phyloP scores from a whole-genome alignment of 495 filamentous ascomycete species.

The Hypomontagnella submonticulosa region DNA sequence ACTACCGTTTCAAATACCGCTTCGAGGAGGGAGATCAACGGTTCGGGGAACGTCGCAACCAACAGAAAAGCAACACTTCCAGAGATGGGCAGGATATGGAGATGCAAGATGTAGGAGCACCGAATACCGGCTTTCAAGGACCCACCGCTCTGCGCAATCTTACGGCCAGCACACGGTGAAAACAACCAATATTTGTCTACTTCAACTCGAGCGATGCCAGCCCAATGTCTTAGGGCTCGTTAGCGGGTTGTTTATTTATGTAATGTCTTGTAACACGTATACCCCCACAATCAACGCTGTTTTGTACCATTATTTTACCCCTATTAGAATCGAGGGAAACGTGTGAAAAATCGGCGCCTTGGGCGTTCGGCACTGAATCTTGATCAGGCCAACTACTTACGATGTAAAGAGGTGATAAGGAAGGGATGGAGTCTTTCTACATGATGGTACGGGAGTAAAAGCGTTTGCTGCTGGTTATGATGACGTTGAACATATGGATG shows the following conservation, averaged over 20 bases:
- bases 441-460: background rate
- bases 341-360: background rate
- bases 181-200: constrained; percentile 8
- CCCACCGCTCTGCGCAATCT: constrained; percentile 47
- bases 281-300: constrained; percentile 24
- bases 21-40: constrained; percentile 88
- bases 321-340: background rate
- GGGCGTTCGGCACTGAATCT: background rate
- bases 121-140: constrained; percentile 48
- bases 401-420: constrained; percentile 3
- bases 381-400: constrained; percentile 5
- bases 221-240: background rate
- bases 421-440: constrained; percentile 3
- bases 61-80: constrained; percentile 20
- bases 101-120: constrained; percentile 55
- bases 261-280: constrained; percentile 28
- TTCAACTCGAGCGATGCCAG: background rate
- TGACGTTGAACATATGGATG: constrained; percentile 5
- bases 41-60: constrained; percentile 60
- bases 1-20: constrained; percentile 83
- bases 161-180: constrained; percentile 35
- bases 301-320: constrained; percentile 17
- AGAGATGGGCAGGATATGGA: constrained; percentile 50
- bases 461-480: constrained; percentile 9
- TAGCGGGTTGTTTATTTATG: constrained; percentile 14